These are phyloP conservation scores for Astrothelium subdiscretum DNA, from an alignment of 495 filamentous ascomycete species.

Conservation along the genomic window DNA sequence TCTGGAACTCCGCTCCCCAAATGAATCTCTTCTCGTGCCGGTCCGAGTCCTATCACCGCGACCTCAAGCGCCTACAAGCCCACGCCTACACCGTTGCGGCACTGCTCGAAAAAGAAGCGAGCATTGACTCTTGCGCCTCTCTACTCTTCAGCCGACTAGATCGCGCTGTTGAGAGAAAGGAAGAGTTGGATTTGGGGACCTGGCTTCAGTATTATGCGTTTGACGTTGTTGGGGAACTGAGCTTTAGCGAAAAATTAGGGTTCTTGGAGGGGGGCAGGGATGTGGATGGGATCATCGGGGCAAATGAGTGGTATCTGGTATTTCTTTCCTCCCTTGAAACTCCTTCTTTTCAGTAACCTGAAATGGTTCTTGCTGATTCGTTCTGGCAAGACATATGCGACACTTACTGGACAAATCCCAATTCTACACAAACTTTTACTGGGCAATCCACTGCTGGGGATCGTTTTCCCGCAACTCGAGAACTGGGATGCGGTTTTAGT, in stretches of 20 bases:
- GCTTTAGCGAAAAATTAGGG: conserved; percentile 14
- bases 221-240: conserved; percentile 32
- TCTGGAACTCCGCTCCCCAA: conserved; percentile 24
- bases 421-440: conserved; percentile 23
- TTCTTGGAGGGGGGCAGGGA: conserved; percentile 14
- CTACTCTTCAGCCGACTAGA: conserved; percentile 20
- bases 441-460: conserved; percentile 27
- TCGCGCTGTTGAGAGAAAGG: conserved; percentile 9
- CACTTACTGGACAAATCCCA: conserved; percentile 27
- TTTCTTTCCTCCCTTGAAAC: too few species aligned
- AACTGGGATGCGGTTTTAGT: conserved; percentile 24
- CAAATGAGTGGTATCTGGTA: conserved; percentile 20
- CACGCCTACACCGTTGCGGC: conserved; percentile 27
- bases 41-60: conserved; percentile 21
- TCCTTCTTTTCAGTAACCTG: too few species aligned
- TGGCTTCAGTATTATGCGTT: conserved; percentile 41
- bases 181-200: conserved; percentile 28
- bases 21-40: conserved; percentile 30
- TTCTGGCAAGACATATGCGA: conserved; percentile 16
- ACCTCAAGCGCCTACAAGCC: conserved; percentile 24
- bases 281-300: conserved; percentile 14
- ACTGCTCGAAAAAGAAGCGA: conserved; percentile 26
- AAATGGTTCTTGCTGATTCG: neutral
- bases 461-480: conserved; percentile 30
- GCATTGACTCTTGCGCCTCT: conserved; percentile 26